Conservation (phyloP, 805 yeast species). For the Candida boidinii region DNA sequence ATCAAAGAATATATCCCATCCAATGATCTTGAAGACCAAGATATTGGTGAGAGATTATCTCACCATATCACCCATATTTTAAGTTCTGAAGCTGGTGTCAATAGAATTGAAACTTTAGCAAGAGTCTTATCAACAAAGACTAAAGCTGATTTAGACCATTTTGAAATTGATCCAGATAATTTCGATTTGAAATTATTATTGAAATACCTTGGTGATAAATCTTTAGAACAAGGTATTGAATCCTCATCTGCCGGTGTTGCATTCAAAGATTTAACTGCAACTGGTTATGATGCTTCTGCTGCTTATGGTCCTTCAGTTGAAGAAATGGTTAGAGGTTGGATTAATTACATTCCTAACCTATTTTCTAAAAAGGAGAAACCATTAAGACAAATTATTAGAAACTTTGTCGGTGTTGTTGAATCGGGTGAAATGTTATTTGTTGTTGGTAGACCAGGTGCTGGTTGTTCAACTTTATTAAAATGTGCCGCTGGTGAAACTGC, state of each 20-base stretch:
- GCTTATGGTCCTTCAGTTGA: slow-evolving; percentile 41
- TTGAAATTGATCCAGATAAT: slow-evolving; percentile 36
- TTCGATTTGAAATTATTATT: slow-evolving; percentile 37
- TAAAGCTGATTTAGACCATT: slow-evolving; percentile 32
- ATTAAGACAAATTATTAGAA: slow-evolving; percentile 29
- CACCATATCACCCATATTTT: slow-evolving; percentile 19
- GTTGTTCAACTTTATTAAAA: slow-evolving; percentile 64
- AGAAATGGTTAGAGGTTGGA: slow-evolving; percentile 29
- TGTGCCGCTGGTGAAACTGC: slow-evolving; percentile 47
- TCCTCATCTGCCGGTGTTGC: slow-evolving; percentile 44
- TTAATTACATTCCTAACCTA: slow-evolving; percentile 20
- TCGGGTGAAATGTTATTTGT: slow-evolving; percentile 68
- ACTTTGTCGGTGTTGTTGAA: slow-evolving; percentile 31
- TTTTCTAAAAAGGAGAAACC: slow-evolving; percentile 24
- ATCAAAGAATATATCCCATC: slow-evolving; percentile 17
- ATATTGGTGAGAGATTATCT: slow-evolving; percentile 15
- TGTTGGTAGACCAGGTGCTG: slow-evolving; percentile 72
- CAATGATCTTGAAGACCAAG: slow-evolving; percentile 17
- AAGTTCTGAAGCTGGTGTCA: slow-evolving; percentile 17
- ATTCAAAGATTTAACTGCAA: slow-evolving; percentile 33
- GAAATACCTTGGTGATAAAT: slow-evolving; percentile 28
- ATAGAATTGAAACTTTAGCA: slow-evolving; percentile 38
- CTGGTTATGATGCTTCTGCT: slow-evolving; percentile 45
- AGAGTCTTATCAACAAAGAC: slow-evolving; percentile 42
- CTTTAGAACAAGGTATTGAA: slow-evolving; percentile 36